phyloP scores from a whole-genome alignment of 2,329 filamentous ascomycete genomes.

The Neodidymelliopsis sp. region DNA sequence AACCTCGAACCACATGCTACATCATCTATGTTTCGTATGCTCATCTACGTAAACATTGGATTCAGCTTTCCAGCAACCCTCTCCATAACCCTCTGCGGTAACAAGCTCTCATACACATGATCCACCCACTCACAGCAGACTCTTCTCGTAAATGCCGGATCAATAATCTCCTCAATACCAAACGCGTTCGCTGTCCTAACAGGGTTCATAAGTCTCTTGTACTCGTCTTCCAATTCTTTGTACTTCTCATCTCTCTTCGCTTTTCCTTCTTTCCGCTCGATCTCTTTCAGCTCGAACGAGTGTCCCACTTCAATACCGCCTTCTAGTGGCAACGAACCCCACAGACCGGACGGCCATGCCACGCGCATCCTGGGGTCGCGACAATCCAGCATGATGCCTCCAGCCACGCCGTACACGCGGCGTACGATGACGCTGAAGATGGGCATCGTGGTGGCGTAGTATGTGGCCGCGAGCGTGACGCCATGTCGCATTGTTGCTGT shows the following conservation, averaged over 20 bases:
- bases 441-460: constrained; percentile 68
- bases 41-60: constrained; percentile 40
- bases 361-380: constrained; percentile 67
- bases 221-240: constrained; percentile 66
- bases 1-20: too few species aligned
- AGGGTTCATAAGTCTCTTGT: constrained; percentile 68
- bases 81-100: constrained; percentile 59
- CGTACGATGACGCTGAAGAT: constrained; percentile 70
- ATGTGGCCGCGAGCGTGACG: constrained; percentile 66
- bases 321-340: constrained; percentile 68
- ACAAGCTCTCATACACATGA: constrained; percentile 63
- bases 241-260: constrained; percentile 60
- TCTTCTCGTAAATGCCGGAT: constrained; percentile 65
- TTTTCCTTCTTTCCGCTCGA: constrained; percentile 59
- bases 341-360: constrained; percentile 69
- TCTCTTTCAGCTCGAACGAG: constrained; percentile 64
- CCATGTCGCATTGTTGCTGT: constrained; percentile 71
- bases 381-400: constrained; percentile 69
- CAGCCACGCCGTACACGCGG: constrained; percentile 69
- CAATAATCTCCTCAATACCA: constrained; percentile 70
- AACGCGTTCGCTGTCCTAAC: constrained; percentile 70
- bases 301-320: constrained; percentile 72
- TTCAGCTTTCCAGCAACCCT: constrained; percentile 49
- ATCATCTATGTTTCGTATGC: too few species aligned
- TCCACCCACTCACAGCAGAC: constrained; percentile 63